Evolutionary conservation across 2,329 filamentous ascomycete genomes (phyloP).

Genomic region (Keithomyces neogunnii): DNA sequence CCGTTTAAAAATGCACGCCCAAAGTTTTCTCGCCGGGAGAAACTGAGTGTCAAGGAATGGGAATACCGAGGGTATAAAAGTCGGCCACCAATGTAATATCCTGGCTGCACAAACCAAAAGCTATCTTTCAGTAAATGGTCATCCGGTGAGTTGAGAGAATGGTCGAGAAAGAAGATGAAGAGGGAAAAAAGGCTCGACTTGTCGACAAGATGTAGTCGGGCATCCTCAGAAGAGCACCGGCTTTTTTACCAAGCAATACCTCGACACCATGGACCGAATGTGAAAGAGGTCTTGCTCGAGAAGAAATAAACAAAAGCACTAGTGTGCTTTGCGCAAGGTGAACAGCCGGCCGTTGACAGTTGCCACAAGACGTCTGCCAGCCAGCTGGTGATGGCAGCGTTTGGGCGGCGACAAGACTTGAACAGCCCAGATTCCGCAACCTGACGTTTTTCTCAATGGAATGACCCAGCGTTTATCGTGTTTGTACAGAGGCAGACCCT

Average conservation of each 20-base stretch:
- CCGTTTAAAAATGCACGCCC: neutral
- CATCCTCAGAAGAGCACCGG: too few species aligned
- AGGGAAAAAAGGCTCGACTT: too few species aligned
- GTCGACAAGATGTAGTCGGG: too few species aligned
- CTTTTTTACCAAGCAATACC: too few species aligned
- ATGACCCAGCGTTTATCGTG: neutral
- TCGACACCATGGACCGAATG: too few species aligned
- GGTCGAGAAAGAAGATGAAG: too few species aligned
- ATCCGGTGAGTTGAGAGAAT: too few species aligned
- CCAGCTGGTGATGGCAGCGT: slow-evolving; percentile 5
- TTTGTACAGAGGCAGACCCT: neutral
- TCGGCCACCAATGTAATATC: too few species aligned
- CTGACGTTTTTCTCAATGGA: too few species aligned
- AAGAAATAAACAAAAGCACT: neutral
- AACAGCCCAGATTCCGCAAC: neutral
- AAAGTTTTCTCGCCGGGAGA: neutral
- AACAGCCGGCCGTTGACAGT: slow-evolving; percentile 1
- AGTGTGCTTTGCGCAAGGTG: neutral
- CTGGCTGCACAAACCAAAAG: neutral
- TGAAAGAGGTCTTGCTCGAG: neutral
- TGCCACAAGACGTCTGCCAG: slow-evolving; percentile 4
- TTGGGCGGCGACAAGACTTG: neutral
- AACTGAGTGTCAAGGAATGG: neutral
- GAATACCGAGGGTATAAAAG: neutral
- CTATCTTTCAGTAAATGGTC: neutral